Evolutionary conservation across 1,284 basidiomycete species (phyloP).

Genomic region (Pseudomicrostroma phylloplanum): DNA sequence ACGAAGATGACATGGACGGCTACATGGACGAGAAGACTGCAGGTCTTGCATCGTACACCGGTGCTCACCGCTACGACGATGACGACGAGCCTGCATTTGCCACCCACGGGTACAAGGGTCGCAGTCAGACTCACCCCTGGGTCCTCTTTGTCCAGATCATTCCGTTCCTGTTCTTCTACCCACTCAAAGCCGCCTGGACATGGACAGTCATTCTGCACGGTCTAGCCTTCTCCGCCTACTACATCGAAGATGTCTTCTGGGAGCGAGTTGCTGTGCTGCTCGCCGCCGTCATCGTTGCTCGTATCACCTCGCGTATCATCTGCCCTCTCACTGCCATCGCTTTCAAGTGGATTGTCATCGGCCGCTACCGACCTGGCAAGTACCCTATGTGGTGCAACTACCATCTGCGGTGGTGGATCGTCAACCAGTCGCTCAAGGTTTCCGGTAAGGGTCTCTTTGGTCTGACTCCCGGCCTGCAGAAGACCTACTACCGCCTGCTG

Average conservation of each 20-base stretch:
- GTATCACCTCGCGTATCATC: conserved; percentile 49
- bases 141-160: conserved; percentile 45
- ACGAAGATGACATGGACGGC: conserved; percentile 38
- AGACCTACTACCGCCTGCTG: conserved; percentile 47
- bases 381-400: conserved; percentile 52
- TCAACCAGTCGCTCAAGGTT: conserved; percentile 49
- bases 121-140: conserved; percentile 47
- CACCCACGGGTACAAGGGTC: conserved; percentile 45
- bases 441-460: conserved; percentile 49
- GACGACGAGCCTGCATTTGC: conserved; percentile 43
- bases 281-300: conserved; percentile 44
- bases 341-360: conserved; percentile 51
- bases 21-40: conserved; percentile 41
- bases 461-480: conserved; percentile 38
- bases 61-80: conserved; percentile 46
- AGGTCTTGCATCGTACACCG: conserved; percentile 28
- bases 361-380: conserved; percentile 46
- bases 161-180: conserved; percentile 49
- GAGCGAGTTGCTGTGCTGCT: conserved; percentile 47
- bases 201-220: conserved; percentile 50
- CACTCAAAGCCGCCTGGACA: conserved; percentile 50
- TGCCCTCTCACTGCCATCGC: conserved; percentile 48
- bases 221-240: conserved; percentile 49
- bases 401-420: conserved; percentile 50
- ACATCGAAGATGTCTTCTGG: conserved; percentile 50